Percentiles rank a stretch among this genome's conserved stretches.
Evolutionary conservation across 352 stramenopile species (phyloP).

Genomic region (Phytophthora litchii): DNA sequence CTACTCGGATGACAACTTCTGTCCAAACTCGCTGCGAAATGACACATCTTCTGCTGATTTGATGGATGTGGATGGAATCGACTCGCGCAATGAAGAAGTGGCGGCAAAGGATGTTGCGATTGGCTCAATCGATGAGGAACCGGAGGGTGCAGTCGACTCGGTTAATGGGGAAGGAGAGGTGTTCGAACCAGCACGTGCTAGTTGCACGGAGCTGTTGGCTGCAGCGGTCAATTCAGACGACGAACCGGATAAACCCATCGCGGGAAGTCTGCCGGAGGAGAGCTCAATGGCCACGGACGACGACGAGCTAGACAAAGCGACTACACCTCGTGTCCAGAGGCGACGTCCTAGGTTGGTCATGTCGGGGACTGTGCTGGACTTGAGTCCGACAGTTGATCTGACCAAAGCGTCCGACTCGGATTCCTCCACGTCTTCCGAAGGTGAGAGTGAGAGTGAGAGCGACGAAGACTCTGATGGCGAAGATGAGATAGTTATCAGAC

Average conservation of each 20-base stretch:
- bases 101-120: not conserved
- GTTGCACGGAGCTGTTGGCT: not conserved
- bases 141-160: too few species aligned
- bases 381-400: constrained; percentile 7
- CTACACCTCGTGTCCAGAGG: not conserved
- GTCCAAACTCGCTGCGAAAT: not conserved
- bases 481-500: not conserved
- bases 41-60: constrained; percentile 2
- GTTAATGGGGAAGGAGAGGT: too few species aligned
- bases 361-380: constrained; percentile 15
- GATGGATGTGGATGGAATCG: constrained; percentile 9
- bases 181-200: not conserved
- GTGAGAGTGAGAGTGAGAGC: not conserved
- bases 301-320: constrained; percentile 10
- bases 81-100: constrained; percentile 2
- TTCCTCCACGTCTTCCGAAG: constrained; percentile 13
- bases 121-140: too few species aligned
- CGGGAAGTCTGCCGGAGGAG: not conserved
- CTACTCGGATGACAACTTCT: constrained; percentile 7
- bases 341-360: not conserved
- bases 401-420: constrained; percentile 1
- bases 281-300: constrained; percentile 9
- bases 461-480: constrained; percentile 6
- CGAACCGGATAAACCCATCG: not conserved
- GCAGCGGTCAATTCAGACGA: constrained; percentile 10